phyloP scores from a whole-genome alignment of 495 filamentous ascomycete genomes.

The Physcia stellaris region DNA sequence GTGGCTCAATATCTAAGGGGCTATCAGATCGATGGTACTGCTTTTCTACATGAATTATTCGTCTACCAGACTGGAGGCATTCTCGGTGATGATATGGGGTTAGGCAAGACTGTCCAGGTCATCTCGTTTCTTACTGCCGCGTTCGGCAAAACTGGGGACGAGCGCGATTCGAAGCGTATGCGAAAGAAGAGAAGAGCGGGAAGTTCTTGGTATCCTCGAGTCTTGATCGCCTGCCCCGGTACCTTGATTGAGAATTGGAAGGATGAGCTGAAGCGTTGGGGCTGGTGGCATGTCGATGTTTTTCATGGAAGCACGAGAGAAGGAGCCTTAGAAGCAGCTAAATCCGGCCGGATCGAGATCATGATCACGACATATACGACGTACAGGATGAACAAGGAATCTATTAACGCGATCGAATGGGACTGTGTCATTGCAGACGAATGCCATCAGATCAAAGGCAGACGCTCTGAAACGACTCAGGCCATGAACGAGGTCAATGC shows the following conservation, averaged over 20 bases:
- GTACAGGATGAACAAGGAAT: conserved; percentile 59
- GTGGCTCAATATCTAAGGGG: conserved; percentile 87
- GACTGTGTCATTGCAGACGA: conserved; percentile 97
- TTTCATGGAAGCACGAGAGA: conserved; percentile 71
- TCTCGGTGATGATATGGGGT: conserved; percentile 90
- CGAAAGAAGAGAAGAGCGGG: conserved; percentile 60
- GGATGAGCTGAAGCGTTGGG: conserved; percentile 75
- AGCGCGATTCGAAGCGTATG: conserved; percentile 81
- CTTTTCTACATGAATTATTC: conserved; percentile 79
- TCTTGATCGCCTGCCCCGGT: conserved; percentile 79
- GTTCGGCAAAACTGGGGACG: conserved; percentile 90
- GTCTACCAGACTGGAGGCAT: conserved; percentile 88
- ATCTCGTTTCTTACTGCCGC: conserved; percentile 86
- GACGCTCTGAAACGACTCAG: conserved; percentile 59
- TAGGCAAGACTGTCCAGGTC: conserved; percentile 95
- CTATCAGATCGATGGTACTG: conserved; percentile 79
- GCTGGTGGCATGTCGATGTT: conserved; percentile 82
- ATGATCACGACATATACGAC: conserved; percentile 90
- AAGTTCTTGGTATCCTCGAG: conserved; percentile 66
- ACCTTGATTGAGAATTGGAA: conserved; percentile 84
- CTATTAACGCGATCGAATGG: conserved; percentile 80
- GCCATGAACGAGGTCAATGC: conserved; percentile 88
- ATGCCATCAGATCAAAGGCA: conserved; percentile 83
- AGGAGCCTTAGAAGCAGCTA: conserved; percentile 57
- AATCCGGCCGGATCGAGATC: conserved; percentile 64